Base-by-base conservation (phyloP, 164 flowering plant species). In the Cinnamomum chago region DNA sequence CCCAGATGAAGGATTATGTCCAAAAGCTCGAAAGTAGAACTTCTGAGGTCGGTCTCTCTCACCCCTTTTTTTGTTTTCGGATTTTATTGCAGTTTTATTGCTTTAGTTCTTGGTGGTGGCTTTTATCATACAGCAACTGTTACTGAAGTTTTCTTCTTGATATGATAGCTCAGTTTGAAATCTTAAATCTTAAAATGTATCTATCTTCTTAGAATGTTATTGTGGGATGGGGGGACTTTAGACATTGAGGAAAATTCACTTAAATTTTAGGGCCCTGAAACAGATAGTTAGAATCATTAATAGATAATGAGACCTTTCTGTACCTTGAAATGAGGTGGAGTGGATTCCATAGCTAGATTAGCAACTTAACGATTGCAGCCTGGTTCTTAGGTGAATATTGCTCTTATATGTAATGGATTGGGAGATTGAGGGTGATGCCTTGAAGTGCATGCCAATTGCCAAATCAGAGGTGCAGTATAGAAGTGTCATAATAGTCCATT, bases 21-120 rank as follows among this genome's bases (percentile, higher is more conserved):
- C 73, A 73, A 6, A 82, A 85, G 81, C 92, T 95, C 55, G 60
- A 93, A 78, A 74, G 52, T 65, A 86, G 83, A 83, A 84, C 89
- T 1, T 82, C 90, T 7, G 96, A 95, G 98, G 98, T 92, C 52
- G 50, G 73, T 75, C 50, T 58, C 28, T 22, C 20, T 22, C 60
- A 15, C n/a, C n/a, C 25, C 60, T 30, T 17, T 51, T 65, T 22
- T 5, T 50, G 30, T 67, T 50, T 50, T 75, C 35, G n/a, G 11
- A 28, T 65, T 30, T 15, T 72, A 22, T 55, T 58, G 24, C 55
- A 5, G 20, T 15, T 15, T 7, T 55, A 3, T 55, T 55, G n/a
- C 60, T 55, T 3, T 20, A 14, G n/a, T 20, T 3, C 20, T 17
- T 17, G 60, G 47, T 40, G 60, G 47, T 40, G 47, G 11, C 0